Evolutionary conservation across 1,139 yeast species (phyloP).

Genomic region (Protomyces inouyei): DNA sequence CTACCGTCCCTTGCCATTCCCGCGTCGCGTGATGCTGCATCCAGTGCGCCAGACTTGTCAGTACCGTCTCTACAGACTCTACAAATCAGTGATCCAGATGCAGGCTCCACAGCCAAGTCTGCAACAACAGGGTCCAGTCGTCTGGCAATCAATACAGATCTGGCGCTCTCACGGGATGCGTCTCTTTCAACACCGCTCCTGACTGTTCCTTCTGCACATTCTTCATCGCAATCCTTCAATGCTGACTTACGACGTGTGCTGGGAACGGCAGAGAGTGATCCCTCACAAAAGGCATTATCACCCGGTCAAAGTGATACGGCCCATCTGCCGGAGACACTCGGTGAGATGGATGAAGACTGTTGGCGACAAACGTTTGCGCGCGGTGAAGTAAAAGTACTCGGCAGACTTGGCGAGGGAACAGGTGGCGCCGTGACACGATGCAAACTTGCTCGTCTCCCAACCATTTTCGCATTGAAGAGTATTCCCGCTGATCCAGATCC

Average conservation of each 20-base stretch:
- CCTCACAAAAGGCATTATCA: neutral
- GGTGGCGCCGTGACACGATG: conserved; percentile 90
- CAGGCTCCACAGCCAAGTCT: no score
- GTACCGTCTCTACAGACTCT: neutral
- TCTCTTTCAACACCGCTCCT: neutral
- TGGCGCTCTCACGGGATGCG: neutral
- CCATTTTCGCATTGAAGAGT: conserved; percentile 65
- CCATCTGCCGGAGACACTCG: conserved; percentile 37
- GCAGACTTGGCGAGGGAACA: conserved; percentile 83
- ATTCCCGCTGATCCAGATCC: conserved; percentile 37
- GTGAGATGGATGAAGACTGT: conserved; percentile 64
- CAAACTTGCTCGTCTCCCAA: conserved; percentile 44
- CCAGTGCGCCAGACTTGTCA: neutral
- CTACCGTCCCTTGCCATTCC: neutral
- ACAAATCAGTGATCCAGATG: neutral
- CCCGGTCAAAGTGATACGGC: neutral
- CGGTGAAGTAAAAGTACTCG: conserved; percentile 57
- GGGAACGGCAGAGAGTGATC: neutral
- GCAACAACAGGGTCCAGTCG: neutral
- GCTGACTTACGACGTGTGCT: conserved; percentile 23
- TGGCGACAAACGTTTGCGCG: conserved; percentile 65
- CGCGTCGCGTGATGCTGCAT: neutral
- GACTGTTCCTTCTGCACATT: neutral
- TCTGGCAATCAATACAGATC: neutral
- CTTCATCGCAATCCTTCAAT: conserved; percentile 13